These are phyloP conservation scores for Phyllostachys edulis DNA, from an alignment of 176 grass and related monocot genomes.

Conservation along the genomic window DNA sequence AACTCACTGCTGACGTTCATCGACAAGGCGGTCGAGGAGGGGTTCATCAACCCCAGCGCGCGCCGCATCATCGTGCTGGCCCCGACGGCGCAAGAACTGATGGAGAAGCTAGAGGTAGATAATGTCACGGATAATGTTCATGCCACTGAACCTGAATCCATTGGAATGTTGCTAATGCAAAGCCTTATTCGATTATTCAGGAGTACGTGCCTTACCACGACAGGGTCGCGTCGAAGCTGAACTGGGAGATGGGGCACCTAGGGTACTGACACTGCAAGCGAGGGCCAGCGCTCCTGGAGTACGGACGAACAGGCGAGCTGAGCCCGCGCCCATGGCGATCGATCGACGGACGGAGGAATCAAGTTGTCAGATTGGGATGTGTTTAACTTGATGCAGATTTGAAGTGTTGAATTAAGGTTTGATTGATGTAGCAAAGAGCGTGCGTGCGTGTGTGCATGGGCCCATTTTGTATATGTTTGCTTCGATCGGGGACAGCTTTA, in stretches of 20 bases:
- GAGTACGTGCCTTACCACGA: constrained; percentile 90
- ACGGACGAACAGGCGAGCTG: not conserved
- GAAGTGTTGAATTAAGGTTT: not conserved
- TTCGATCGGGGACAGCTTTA: constrained; percentile 3
- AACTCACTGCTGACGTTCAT: constrained; percentile 98
- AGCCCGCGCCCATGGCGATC: not conserved
- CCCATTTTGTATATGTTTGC: constrained; percentile 42
- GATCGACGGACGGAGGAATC: not conserved
- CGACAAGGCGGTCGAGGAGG: constrained; percentile 98
- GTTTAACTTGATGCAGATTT: constrained; percentile 30
- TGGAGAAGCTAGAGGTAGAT: constrained; percentile 91
- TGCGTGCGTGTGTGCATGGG: not conserved
- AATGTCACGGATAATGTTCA: not conserved
- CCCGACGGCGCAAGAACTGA: constrained; percentile 79
- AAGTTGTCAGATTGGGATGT: constrained; percentile 3
- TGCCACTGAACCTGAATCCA: not conserved
- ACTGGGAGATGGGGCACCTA: constrained; percentile 75
- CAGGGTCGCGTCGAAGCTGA: constrained; percentile 79
- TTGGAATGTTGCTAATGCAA: not conserved
- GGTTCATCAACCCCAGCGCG: constrained; percentile 81
- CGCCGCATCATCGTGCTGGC: constrained; percentile 93
- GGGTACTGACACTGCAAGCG: constrained; percentile 25
- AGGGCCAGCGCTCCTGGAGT: not conserved
- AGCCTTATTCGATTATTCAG: constrained; percentile 25
- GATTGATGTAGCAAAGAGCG: constrained; percentile 1